Evolutionary conservation across 176 grass and related monocot species (phyloP).

Genomic region (Miscanthus lutarioriparius): DNA sequence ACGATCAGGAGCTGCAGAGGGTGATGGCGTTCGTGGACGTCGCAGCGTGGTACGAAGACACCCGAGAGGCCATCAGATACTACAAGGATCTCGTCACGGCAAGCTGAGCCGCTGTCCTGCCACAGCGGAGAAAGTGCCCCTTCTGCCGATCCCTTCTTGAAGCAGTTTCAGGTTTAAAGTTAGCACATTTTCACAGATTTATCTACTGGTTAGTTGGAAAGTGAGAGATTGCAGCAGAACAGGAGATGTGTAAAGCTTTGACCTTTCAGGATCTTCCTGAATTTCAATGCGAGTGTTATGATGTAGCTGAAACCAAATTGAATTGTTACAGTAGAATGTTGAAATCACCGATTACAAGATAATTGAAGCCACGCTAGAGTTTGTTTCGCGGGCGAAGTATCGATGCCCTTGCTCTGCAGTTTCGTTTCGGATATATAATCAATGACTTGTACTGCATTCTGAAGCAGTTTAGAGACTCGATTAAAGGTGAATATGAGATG

Average conservation of each 20-base stretch:
- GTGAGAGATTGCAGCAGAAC: neutral
- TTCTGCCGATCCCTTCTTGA: neutral
- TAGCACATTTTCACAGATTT: neutral
- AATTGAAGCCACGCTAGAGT: too few species aligned
- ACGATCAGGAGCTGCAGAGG: constrained; percentile 66
- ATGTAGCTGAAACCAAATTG: neutral
- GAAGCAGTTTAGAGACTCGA: too few species aligned
- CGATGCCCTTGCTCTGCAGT: too few species aligned
- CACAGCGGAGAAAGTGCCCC: neutral
- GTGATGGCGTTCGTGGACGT: constrained; percentile 64
- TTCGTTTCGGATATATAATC: neutral
- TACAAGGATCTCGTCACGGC: constrained; percentile 35
- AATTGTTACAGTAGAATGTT: neutral
- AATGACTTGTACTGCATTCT: neutral
- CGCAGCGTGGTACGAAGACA: constrained; percentile 49
- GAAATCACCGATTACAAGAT: neutral
- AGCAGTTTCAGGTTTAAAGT: neutral
- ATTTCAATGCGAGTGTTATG: neutral
- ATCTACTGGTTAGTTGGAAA: neutral
- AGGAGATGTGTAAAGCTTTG: neutral
- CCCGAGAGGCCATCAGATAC: constrained; percentile 61
- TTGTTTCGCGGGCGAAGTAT: too few species aligned
- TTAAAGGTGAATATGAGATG: too few species aligned
- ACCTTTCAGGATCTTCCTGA: constrained; percentile 38
- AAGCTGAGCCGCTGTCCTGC: neutral